phyloP scores from a whole-genome alignment of 2,329 filamentous ascomycete species.

The Aspergillus pseudoterreus region DNA sequence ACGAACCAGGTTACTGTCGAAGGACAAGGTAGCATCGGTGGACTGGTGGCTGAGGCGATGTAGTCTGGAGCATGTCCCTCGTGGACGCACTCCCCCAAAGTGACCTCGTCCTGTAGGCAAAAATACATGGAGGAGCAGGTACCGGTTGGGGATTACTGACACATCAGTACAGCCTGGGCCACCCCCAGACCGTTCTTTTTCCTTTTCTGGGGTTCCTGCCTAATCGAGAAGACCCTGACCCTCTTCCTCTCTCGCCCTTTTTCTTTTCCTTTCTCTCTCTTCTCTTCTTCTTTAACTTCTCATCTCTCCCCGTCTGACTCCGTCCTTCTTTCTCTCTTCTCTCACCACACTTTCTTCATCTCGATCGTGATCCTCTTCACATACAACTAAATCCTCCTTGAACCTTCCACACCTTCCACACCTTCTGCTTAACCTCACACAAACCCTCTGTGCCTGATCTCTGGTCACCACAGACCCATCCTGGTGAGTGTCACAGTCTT shows the following conservation, averaged over 20 bases:
- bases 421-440: not conserved
- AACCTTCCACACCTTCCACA: not conserved
- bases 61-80: not conserved
- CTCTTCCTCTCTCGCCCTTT: conserved; percentile 1
- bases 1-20: not conserved
- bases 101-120: no score
- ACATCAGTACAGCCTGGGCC: not conserved
- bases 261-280: conserved; percentile 6
- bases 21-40: not conserved
- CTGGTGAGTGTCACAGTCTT: no score
- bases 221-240: conserved; percentile 1
- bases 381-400: conserved; percentile 1
- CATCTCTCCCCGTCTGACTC: not conserved
- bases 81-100: not conserved
- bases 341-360: not conserved
- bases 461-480: no score
- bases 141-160: no score
- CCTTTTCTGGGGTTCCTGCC: conserved; percentile 10
- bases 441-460: not conserved
- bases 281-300: not conserved
- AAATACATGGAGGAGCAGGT: no score
- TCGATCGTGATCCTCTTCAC: not conserved
- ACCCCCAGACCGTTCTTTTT: conserved; percentile 2
- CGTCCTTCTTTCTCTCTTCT: not conserved
- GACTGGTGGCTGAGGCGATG: not conserved